Evolutionary conservation across 257 asterid genomes (phyloP), one percentile per base, ranked within the genome.

Genomic region (Penstemon davidsonii): DNA sequence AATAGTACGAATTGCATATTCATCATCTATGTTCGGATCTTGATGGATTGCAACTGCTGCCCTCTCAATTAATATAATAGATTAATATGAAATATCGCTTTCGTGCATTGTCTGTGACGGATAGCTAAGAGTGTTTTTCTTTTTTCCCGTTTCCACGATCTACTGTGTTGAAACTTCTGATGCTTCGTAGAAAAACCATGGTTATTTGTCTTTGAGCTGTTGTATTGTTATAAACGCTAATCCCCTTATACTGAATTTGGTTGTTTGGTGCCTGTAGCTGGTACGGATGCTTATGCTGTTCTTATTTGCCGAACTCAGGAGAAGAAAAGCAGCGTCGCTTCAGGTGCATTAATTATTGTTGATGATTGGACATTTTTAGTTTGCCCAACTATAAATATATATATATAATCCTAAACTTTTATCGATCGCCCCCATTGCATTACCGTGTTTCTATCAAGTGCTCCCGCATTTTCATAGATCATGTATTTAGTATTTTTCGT

Each of bases 281-380:
- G 80, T 5, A 79, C 81, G 75, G 95, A 91, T 79, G 90, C 96
- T 12, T 91, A 84, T 41, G 93, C 80, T 6, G 40, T 88, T 69
- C 44, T 91, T 69, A 84, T 86, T 50, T 88, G 84, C 65, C 82
- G 82, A 49, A 86, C 90, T 68, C 96, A 91, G 73, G 96, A 91
- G 83, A 87, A 91, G 86, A 85, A 83, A 76, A 91, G 96, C 68
- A 68, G 83, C 15, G 72, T 91, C 51, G 86, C 86, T 37, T 68
- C 91, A 76, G 95, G 98, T 91, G 57, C 69, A 49, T 68, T 57
- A 33, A 4, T 5, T 25, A 19, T 25, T 18, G 2, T 59, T 15
- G 18, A 36, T 52, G 45, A 55, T 25, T 45, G 33, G 40, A 2
- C n/a, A 6, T 55, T 61, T 25, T 55, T 0, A 38, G 44, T 36